Conservation (phyloP, 441 rosid species). For the Gossypium trilobum region DNA sequence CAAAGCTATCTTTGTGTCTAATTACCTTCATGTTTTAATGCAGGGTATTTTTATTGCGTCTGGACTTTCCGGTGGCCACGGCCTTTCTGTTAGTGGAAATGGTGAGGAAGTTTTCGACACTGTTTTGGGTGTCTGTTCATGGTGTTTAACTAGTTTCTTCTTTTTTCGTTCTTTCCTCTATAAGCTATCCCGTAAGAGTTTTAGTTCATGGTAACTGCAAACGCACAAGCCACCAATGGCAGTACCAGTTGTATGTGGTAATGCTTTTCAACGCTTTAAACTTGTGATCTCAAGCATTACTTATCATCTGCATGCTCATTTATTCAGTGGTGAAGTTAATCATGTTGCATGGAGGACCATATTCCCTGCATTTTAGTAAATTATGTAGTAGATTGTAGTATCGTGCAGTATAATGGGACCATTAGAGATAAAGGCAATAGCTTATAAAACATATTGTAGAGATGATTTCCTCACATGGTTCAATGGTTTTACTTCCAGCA, state of each 20-base stretch:
- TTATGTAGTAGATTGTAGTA: background rate
- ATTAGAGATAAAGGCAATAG: background rate
- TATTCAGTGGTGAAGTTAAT: too few species aligned
- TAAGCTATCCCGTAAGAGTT: background rate
- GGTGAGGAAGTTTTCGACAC: slow-evolving; percentile 31
- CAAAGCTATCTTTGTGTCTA: background rate
- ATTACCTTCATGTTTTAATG: slow-evolving; percentile 11
- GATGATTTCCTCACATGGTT: background rate
- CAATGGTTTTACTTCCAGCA: slow-evolving; percentile 30
- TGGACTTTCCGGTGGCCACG: slow-evolving; percentile 43
- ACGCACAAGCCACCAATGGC: too few species aligned
- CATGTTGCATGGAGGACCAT: background rate
- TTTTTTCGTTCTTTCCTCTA: background rate
- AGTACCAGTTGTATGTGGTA: too few species aligned
- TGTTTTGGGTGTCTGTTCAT: background rate
- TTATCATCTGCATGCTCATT: too few species aligned
- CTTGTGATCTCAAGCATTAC: too few species aligned
- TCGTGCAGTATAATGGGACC: background rate
- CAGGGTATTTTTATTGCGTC: slow-evolving; percentile 46
- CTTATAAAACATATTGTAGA: background rate
- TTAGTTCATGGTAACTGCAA: too few species aligned
- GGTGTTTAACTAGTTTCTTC: background rate
- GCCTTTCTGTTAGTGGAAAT: slow-evolving; percentile 38
- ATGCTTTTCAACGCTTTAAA: too few species aligned
- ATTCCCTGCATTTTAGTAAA: background rate